Conservation (phyloP, 805 yeast species). For the Yueomyces sp. region DNA sequence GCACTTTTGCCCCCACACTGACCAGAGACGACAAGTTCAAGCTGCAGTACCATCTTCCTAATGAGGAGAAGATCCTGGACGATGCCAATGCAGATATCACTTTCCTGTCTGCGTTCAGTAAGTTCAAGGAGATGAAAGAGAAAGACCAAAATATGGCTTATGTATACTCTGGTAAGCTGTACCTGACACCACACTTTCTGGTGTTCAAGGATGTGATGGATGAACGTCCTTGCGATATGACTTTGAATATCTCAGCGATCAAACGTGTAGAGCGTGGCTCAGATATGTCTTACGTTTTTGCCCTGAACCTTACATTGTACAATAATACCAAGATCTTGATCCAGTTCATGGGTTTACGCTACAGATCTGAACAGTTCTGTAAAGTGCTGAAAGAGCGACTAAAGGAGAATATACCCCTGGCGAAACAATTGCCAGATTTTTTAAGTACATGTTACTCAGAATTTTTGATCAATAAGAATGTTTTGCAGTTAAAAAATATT, state of each 20-base stretch:
- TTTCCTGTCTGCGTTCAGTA: constrained; percentile 16
- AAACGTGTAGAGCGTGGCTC: constrained; percentile 82
- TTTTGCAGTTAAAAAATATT: constrained; percentile 25
- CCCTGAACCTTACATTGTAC: constrained; percentile 57
- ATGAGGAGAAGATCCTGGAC: constrained; percentile 48
- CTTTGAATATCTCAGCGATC: constrained; percentile 61
- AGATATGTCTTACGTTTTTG: constrained; percentile 60
- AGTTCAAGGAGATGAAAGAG: constrained; percentile 5
- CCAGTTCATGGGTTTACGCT: constrained; percentile 66
- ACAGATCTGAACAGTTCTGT: constrained; percentile 73
- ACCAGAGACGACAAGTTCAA: constrained; percentile 63
- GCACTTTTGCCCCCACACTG: constrained; percentile 27
- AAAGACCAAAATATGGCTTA: constrained; percentile 14
- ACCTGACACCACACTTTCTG: constrained; percentile 60
- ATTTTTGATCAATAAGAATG: constrained; percentile 48
- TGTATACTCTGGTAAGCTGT: constrained; percentile 50
- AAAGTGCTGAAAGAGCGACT: constrained; percentile 47
- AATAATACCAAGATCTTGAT: constrained; percentile 50
- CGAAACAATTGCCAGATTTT: constrained; percentile 50
- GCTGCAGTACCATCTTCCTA: constrained; percentile 56
- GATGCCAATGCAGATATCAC: constrained; percentile 56
- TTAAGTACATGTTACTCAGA: constrained; percentile 73
- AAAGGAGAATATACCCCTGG: constrained; percentile 48
- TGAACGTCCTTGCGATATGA: constrained; percentile 50
- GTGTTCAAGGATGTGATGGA: constrained; percentile 65